Conservation (phyloP, 352 stramenopile genomes). For the Phytophthora vignae region DNA sequence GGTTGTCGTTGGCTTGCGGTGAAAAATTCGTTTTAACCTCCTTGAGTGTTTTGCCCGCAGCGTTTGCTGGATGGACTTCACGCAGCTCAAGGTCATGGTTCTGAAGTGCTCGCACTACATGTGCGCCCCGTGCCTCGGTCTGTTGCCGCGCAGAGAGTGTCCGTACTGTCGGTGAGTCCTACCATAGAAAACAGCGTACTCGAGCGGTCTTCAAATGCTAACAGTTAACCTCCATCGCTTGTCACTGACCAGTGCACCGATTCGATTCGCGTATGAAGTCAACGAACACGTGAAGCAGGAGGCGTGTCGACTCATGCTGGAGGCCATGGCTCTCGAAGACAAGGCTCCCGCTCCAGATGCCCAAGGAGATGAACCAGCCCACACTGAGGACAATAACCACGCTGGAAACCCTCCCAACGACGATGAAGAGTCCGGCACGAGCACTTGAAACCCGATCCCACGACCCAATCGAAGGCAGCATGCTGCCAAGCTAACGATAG, state of each 20-base stretch:
- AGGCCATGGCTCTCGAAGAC: constrained; percentile 11
- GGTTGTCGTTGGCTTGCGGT: not conserved
- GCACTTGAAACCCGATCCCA: not conserved
- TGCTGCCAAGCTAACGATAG: not conserved
- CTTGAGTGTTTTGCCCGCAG: constrained; percentile 1
- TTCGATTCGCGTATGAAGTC: constrained; percentile 18
- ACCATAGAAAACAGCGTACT: not conserved
- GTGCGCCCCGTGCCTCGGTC: constrained; percentile 33
- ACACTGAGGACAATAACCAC: not conserved
- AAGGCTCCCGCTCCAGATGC: not conserved
- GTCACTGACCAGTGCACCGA: constrained; percentile 17
- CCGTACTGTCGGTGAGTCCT: constrained; percentile 32
- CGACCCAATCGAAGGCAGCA: not conserved
- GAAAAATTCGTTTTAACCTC: no score
- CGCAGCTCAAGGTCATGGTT: constrained; percentile 24
- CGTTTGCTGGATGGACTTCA: constrained; percentile 39
- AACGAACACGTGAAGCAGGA: constrained; percentile 26
- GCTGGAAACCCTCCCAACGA: not conserved
- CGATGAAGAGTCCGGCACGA: not conserved
- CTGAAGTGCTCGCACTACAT: constrained; percentile 45
- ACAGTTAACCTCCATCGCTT: not conserved
- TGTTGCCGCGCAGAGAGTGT: constrained; percentile 32
- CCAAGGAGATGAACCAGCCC: not conserved
- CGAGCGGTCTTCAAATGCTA: not conserved
- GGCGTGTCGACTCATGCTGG: constrained; percentile 21